phyloP scores from a whole-genome alignment of 2,329 filamentous ascomycete species.

The Aspergillus aculeatus region DNA sequence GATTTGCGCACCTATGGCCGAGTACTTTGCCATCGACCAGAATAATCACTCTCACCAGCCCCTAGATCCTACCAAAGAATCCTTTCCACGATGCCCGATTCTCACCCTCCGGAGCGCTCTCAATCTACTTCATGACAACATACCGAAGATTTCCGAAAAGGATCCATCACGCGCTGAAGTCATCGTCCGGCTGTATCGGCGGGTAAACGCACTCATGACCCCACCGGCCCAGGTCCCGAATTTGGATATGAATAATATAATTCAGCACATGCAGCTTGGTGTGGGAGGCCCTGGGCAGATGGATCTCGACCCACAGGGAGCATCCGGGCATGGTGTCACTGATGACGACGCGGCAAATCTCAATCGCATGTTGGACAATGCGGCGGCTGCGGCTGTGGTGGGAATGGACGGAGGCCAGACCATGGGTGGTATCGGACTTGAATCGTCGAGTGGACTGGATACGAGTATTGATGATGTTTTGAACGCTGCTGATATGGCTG shows the following conservation, averaged over 20 bases:
- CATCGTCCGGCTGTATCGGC: constrained; percentile 46
- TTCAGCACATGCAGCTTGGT: constrained; percentile 43
- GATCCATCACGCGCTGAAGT: constrained; percentile 46
- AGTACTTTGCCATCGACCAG: constrained; percentile 42
- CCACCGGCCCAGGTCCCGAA: constrained; percentile 41
- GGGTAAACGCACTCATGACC: constrained; percentile 42
- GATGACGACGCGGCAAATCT: constrained; percentile 35
- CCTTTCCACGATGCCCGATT: constrained; percentile 32
- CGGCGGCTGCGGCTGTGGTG: constrained; percentile 35
- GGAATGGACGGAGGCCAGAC: constrained; percentile 31
- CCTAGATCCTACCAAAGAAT: constrained; percentile 33
- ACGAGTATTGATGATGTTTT: constrained; percentile 46
- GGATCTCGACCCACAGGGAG: constrained; percentile 28
- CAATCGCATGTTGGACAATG: constrained; percentile 42
- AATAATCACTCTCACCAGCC: constrained; percentile 31
- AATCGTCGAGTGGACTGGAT: constrained; percentile 29
- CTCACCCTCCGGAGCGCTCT: constrained; percentile 46
- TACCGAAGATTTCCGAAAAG: constrained; percentile 43
- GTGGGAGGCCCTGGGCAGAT: constrained; percentile 34
- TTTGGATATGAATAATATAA: constrained; percentile 45
- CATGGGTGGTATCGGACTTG: constrained; percentile 24
- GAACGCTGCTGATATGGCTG: constrained; percentile 43
- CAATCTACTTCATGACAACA: constrained; percentile 36
- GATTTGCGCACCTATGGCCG: constrained; percentile 42
- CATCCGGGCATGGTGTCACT: constrained; percentile 15